Percentiles rank a stretch among this genome's conserved stretches.
Evolutionary conservation across 2,329 filamentous ascomycete genomes (phyloP).

Genomic region (Septoria linicola): DNA sequence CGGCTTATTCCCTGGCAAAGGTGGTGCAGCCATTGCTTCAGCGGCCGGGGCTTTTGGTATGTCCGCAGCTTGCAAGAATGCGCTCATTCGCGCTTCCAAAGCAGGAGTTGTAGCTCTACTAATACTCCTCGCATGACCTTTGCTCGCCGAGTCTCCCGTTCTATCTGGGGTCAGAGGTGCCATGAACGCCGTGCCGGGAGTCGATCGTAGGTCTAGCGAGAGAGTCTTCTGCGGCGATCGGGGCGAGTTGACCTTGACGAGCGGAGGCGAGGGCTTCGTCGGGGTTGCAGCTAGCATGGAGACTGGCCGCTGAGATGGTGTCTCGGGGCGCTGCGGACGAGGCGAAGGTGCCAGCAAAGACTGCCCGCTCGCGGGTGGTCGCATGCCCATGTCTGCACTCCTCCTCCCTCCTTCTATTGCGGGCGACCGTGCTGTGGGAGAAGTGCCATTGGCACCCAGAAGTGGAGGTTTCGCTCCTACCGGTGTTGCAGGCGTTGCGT

Average conservation of each 20-base stretch:
- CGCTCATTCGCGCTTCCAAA: slow-evolving; percentile 41
- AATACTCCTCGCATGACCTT: slow-evolving; percentile 39
- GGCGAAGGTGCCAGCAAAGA: slow-evolving; percentile 6
- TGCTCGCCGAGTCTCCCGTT: slow-evolving; percentile 31
- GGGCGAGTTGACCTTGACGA: slow-evolving; percentile 68
- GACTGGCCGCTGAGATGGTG: slow-evolving; percentile 44
- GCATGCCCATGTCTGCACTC: slow-evolving; percentile 13
- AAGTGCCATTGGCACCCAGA: slow-evolving; percentile 8
- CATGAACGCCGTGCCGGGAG: slow-evolving; percentile 14
- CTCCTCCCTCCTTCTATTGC: slow-evolving; percentile 14
- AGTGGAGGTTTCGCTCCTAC: slow-evolving; percentile 9
- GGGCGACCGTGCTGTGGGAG: slow-evolving; percentile 4
- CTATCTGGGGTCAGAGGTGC: slow-evolving; percentile 28
- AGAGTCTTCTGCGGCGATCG: slow-evolving; percentile 56
- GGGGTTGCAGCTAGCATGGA: slow-evolving; percentile 52
- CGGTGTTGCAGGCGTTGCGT: slow-evolving; percentile 23
- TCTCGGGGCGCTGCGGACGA: slow-evolving; percentile 30
- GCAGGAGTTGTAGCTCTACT: slow-evolving; percentile 45
- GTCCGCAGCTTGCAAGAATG: slow-evolving; percentile 35
- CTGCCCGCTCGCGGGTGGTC: slow-evolving; percentile 3
- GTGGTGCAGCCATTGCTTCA: slow-evolving; percentile 4
- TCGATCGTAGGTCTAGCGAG: slow-evolving; percentile 23
- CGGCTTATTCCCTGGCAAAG: slow-evolving; percentile 4
- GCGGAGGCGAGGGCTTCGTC: slow-evolving; percentile 56
- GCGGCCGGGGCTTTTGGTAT: slow-evolving; percentile 8